A percentile compares a stretch with the other conserved stretches of the same genome.
Conservation (phyloP, 75 land plant genomes). For the Cunninghamia lanceolata region DNA sequence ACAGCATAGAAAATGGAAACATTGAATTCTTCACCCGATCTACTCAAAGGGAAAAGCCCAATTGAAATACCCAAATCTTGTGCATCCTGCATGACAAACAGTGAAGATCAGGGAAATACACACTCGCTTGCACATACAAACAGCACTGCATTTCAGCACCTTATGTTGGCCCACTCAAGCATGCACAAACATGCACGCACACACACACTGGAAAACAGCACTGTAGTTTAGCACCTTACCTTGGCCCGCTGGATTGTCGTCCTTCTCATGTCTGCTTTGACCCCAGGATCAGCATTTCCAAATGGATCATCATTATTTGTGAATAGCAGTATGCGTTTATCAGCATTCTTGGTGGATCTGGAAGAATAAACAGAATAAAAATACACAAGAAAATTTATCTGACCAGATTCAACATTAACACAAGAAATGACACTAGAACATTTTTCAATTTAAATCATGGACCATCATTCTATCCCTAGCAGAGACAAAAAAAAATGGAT, state of each 20-base stretch:
- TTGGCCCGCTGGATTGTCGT: slow-evolving; percentile 91
- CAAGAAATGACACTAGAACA: slow-evolving; percentile 9
- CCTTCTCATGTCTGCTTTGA: slow-evolving; percentile 77
- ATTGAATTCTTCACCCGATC: slow-evolving; percentile 65
- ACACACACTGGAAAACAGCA: background rate
- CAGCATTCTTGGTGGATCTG: slow-evolving; percentile 74
- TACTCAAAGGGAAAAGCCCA: slow-evolving; percentile 76
- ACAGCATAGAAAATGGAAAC: slow-evolving; percentile 75
- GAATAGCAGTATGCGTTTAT: slow-evolving; percentile 73
- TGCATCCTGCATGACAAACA: slow-evolving; percentile 61
- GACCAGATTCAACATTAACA: background rate
- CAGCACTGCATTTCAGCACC: background rate
- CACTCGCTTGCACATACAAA: background rate
- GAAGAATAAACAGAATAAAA: slow-evolving; percentile 5
- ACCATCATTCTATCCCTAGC: slow-evolving; percentile 1
- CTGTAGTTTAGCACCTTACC: slow-evolving; percentile 33
- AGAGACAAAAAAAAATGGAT: slow-evolving; percentile 1
- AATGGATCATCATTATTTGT: slow-evolving; percentile 99
- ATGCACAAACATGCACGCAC: too few relatives aligned
- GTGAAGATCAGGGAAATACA: background rate
- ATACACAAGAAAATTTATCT: background rate
- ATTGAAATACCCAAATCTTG: slow-evolving; percentile 90
- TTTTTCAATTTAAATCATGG: background rate
- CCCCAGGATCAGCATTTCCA: slow-evolving; percentile 47
- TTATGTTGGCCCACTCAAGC: slow-evolving; percentile 71